phyloP scores from a whole-genome alignment of 192 early-diverging fungal species.

The Rhizophlyctis rosea region DNA sequence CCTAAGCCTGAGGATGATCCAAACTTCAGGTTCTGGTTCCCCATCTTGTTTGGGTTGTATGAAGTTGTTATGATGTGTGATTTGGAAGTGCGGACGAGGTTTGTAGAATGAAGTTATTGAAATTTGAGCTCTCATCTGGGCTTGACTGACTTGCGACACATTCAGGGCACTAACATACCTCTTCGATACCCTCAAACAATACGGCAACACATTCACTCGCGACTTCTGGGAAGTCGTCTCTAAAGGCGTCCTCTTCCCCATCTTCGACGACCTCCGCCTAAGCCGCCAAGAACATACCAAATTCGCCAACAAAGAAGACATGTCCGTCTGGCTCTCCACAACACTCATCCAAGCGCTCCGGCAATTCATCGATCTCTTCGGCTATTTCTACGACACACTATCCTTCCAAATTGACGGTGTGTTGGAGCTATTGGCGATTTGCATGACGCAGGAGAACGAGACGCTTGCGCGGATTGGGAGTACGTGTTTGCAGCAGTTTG shows the following conservation, averaged over 20 bases:
- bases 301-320: conserved; percentile 77
- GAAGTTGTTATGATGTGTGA: conserved; percentile 89
- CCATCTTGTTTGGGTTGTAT: conserved; percentile 82
- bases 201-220: conserved; percentile 69
- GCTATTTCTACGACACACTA: conserved; percentile 71
- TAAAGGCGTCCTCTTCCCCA: conserved; percentile 81
- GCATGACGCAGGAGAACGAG: conserved; percentile 93
- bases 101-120: too few species aligned
- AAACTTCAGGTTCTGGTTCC: conserved; percentile 70
- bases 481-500: conserved; percentile 84
- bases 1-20: conserved; percentile 46
- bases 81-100: conserved; percentile 83
- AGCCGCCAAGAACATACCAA: conserved; percentile 49
- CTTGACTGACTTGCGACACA: too few species aligned
- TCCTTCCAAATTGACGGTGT: conserved; percentile 73
- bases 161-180: conserved; percentile 72
- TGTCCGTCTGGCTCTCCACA: conserved; percentile 90
- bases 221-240: conserved; percentile 81
- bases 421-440: conserved; percentile 74
- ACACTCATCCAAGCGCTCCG: conserved; percentile 91
- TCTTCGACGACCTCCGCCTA: conserved; percentile 81
- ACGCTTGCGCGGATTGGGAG: conserved; percentile 85
- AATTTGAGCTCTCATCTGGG: too few species aligned
- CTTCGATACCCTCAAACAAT: conserved; percentile 75
- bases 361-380: conserved; percentile 82